Base-by-base conservation (phyloP, 768 basidiomycete genomes). In the Suillus lakei region DNA sequence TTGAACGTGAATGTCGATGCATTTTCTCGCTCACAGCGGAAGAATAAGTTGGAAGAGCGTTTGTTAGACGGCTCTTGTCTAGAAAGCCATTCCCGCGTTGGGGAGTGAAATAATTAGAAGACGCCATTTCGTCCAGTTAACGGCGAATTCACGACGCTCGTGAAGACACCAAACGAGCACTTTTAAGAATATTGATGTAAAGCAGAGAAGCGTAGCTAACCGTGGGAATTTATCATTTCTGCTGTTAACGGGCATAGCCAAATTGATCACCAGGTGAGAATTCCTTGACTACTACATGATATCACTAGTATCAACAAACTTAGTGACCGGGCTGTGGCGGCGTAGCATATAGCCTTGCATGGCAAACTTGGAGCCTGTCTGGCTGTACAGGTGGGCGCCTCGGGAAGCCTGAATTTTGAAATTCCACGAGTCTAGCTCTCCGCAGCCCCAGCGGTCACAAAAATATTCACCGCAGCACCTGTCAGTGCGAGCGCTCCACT, bases 21-120 rank as follows among this genome's bases (percentile, higher is more conserved):
- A 85, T 81, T 78, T 92, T 92, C 78, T 92, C 90, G 68, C 87
- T 83, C 30, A 89, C 84, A 18, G 88, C 85, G 60, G 88, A 82
- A 51, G 87, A 86, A 67, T 82, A 82, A 30, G 77, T 77, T 23
- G 84, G 85, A 63, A 85, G 81, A 51, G 77, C 77, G 66, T 80
- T 82, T 62, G 82, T 72, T 64, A 79, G 62, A 67, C 80, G 79
- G 41, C 78, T 43, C 70, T 82, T 83, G 77, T 83, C 78, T 64
- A 78, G 75, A 70, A 79, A 79, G 65, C 83, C 83, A 74, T 82
- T 84, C 67, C 77, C 80, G 51, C 83, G 83, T 62, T 79, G 80
- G 16, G 80, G 76, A 39, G 84, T 77, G 71, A 85, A 84, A 68
- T 85, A 83, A 68, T 82, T 80, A 62, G 75, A 76, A 41, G 85